These are phyloP conservation scores for Auriscalpium vulgare DNA, from an alignment of 768 basidiomycete species.

Conservation along the genomic window DNA sequence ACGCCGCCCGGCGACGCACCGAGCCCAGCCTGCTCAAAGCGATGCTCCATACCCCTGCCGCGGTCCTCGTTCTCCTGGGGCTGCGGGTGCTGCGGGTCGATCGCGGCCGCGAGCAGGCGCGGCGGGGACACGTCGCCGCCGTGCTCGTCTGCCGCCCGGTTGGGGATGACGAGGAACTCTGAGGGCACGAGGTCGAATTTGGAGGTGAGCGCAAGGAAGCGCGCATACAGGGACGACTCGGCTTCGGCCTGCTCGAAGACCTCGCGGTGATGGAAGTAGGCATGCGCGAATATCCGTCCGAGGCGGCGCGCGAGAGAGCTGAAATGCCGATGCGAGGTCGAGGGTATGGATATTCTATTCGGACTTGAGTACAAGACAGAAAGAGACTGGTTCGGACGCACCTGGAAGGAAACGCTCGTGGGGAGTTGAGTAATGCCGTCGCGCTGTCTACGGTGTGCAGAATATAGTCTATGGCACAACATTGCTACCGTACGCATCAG, in stretches of 20 bases:
- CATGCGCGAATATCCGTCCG: conserved; percentile 93
- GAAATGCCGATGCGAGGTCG: conserved; percentile 80
- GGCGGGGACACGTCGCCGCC: conserved; percentile 15
- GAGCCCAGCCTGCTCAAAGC: conserved; percentile 8
- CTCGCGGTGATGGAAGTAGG: conserved; percentile 92
- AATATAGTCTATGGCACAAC: conserved; percentile 96
- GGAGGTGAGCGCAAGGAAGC: conserved; percentile 77
- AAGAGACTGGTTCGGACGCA: conserved; percentile 26
- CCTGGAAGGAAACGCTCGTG: conserved; percentile 89
- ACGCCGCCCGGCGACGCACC: conserved; percentile 1
- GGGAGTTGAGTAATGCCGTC: conserved; percentile 84
- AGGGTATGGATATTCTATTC: conserved; percentile 70
- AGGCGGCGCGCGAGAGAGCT: conserved; percentile 83
- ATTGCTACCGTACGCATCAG: conserved; percentile 47
- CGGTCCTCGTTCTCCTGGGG: conserved; percentile 8
- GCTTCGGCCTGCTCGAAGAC: conserved; percentile 86
- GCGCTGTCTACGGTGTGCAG: conserved; percentile 90
- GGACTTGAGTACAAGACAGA: conserved; percentile 5
- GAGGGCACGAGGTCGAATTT: conserved; percentile 76
- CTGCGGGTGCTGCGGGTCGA: conserved; percentile 6
- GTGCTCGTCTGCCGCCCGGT: conserved; percentile 27
- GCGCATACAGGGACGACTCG: conserved; percentile 83
- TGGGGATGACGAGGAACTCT: conserved; percentile 79
- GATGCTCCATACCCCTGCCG: conserved; percentile 6
- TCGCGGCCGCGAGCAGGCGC: conserved; percentile 11